Evolutionary conservation across 2,329 filamentous ascomycete species (phyloP).

Genomic region (Colletotrichum endophyticum): DNA sequence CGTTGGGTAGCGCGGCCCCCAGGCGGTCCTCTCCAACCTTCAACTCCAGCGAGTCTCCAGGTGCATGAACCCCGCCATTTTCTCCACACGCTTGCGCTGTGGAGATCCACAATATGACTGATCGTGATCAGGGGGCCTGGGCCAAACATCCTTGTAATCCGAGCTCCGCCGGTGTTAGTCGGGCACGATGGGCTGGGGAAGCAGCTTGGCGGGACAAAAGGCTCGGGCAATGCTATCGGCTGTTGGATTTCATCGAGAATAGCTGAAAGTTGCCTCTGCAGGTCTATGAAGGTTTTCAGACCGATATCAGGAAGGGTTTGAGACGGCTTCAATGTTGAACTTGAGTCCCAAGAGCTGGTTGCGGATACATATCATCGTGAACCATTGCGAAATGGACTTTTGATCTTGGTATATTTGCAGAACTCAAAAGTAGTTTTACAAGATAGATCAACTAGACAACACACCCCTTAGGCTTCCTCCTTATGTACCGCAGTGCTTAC

Average conservation of each 20-base stretch:
- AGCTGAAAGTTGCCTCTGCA: not conserved
- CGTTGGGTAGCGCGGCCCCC: not conserved
- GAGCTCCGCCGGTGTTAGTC: slow-evolving; percentile 5
- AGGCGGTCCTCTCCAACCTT: not conserved
- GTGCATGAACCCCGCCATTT: not conserved
- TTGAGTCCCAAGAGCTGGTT: not conserved
- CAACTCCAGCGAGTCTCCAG: not conserved
- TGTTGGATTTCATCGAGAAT: not conserved
- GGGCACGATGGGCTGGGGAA: not conserved
- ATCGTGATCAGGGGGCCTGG: not conserved
- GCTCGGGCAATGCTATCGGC: not conserved
- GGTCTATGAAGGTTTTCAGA: not conserved
- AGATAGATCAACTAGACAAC: not conserved
- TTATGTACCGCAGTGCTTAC: not conserved
- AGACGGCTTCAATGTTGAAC: not conserved
- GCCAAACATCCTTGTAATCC: not conserved
- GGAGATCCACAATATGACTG: not conserved
- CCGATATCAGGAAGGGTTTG: not conserved
- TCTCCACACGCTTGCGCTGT: slow-evolving; percentile 5
- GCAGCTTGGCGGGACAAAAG: not conserved
- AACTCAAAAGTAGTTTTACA: not conserved
- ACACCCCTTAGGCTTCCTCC: not conserved
- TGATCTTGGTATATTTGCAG: not conserved
- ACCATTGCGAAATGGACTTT: not conserved
- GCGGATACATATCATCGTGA: accelerated